Evolutionary conservation across 116 monocot species (phyloP), one percentile per base, ranked within the genome.

Genomic region (Iris pallida): DNA sequence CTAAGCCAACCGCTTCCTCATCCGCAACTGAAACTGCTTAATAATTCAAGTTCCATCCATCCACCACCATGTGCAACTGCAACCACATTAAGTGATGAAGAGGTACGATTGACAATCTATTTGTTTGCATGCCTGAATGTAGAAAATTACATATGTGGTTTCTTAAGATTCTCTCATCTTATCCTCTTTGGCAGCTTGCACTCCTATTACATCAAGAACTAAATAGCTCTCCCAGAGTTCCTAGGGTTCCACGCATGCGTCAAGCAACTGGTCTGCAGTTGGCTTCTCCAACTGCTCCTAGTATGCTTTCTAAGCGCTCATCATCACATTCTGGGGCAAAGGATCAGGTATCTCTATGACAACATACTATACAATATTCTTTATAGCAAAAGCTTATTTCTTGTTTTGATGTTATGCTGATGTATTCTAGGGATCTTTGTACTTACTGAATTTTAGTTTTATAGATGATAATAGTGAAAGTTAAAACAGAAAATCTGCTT

Each of bases 221-320:
- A 65, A 99, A 99, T 68, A 99, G 93, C 62, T 99, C 98, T 60
- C 98, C 93, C 47, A 93, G 93, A 79, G 98, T 99, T 75, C 88
- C 98, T 59, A 76, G 98, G 65, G 87, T 90, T 11, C 88, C 98
- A 20, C 85, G 98, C 54, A 68, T 88, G 52, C 82, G 88, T 57
- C 93, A 86, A 71, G 73, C 84, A 48, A 62, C 75, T 70, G 76
- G 72, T 42, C 48, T 76, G 44, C 86, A 82, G 79, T 76, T 75
- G 16, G 48, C 74, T 7, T 65, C 83, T 59, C 75, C 87, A 42
- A 75, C 73, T 62, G 68, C 81, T 40, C 63, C 86, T 16, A 88
- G 90, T 49, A 73, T 77, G 72, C 82, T 99, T 30, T 83, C 92
- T 54, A 98, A 90, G 57, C 86, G 95, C 15, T 76, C 86, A 51